Percentiles rank a stretch among this genome's conserved stretches.
Conservation (phyloP, 139 green algal species). For the Tetradesmus obliquus region DNA sequence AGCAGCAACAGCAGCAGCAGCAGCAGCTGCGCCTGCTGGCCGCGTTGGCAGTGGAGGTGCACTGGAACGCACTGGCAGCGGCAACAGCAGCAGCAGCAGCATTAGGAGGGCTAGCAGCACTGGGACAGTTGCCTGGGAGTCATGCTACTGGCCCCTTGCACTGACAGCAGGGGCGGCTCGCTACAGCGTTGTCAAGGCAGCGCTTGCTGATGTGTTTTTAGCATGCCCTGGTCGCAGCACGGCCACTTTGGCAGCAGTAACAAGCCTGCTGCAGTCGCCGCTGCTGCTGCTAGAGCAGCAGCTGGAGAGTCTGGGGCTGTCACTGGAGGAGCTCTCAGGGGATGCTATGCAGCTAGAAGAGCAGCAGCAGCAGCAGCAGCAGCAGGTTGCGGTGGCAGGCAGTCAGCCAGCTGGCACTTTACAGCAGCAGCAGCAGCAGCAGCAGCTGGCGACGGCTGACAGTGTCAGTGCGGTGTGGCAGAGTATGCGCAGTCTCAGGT, state of each 20-base stretch:
- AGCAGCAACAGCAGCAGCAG: conserved; percentile 2
- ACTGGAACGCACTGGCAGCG: neutral
- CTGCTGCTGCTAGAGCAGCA: neutral
- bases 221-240: neutral
- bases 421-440: neutral
- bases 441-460: neutral
- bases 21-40: neutral
- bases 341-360: neutral
- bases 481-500: neutral
- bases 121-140: neutral
- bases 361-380: neutral
- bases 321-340: neutral
- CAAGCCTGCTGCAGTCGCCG: neutral
- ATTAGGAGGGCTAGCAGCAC: neutral
- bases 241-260: neutral
- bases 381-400: neutral
- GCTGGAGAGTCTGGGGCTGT: neutral
- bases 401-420: neutral
- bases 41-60: neutral
- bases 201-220: conserved; percentile 1
- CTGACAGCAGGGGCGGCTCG: neutral
- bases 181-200: neutral
- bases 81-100: conserved; percentile 5
- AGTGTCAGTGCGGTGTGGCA: neutral
- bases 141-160: neutral